A percentile compares a stretch with the other conserved stretches of the same genome.
Evolutionary conservation across 305 asterid species (phyloP).

Genomic region (Fraxinus paxiana): DNA sequence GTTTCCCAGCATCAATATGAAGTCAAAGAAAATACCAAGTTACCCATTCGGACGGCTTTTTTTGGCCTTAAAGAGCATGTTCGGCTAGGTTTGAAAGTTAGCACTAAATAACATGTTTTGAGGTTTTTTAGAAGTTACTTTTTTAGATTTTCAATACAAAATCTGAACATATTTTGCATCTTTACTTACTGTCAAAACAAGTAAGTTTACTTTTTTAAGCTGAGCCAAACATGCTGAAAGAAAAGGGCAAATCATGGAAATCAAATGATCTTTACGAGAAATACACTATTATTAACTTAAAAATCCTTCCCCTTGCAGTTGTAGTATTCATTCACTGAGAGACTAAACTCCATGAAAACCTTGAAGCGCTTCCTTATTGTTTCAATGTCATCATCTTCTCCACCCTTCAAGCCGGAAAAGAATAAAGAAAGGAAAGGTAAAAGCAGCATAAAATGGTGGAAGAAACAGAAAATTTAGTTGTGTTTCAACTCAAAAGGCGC

Average conservation of each 20-base stretch:
- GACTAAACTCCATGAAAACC: conserved; percentile 84
- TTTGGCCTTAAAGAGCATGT: background rate
- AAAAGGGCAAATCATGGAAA: too few relatives aligned
- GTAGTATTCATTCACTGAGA: conserved; percentile 86
- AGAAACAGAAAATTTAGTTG: conserved; percentile 20
- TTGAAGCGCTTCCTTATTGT: conserved; percentile 90
- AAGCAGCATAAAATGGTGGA: background rate
- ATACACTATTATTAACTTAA: conserved; percentile 49
- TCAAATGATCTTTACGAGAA: too few relatives aligned
- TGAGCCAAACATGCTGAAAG: too few relatives aligned
- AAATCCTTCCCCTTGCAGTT: conserved; percentile 73
- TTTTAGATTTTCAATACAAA: too few relatives aligned
- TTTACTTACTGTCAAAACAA: too few relatives aligned
- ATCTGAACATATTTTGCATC: too few relatives aligned
- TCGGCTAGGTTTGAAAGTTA: background rate
- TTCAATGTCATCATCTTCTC: conserved; percentile 88
- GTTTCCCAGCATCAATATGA: conserved; percentile 75
- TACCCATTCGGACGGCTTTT: conserved; percentile 6
- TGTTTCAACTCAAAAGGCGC: conserved; percentile 73
- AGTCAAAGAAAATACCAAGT: conserved; percentile 20
- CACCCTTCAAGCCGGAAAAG: conserved; percentile 47
- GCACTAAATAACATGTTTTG: background rate
- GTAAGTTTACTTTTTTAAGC: too few relatives aligned
- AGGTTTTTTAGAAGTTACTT: background rate
- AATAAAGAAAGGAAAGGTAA: conserved; percentile 7